Evolutionary conservation across 495 filamentous ascomycete species (phyloP).

Genomic region (Penicillium fimorum): DNA sequence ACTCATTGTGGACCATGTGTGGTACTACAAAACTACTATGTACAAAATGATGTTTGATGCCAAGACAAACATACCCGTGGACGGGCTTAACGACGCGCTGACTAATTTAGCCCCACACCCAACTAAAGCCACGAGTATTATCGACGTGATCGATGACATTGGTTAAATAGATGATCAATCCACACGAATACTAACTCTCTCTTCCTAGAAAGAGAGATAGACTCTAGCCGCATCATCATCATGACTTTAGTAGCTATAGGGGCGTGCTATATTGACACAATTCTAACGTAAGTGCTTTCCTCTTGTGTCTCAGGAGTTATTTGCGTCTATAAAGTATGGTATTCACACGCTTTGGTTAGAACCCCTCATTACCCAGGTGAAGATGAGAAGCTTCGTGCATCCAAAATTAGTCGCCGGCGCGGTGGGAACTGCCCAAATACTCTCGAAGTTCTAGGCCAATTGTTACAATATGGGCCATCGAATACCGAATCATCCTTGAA

Average conservation of each 20-base stretch:
- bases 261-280: constrained; percentile 67
- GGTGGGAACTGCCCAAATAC: constrained; percentile 73
- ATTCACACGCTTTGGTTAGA: constrained; percentile 34
- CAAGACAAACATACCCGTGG: not conserved
- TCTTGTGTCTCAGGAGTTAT: constrained; percentile 8
- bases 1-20: not conserved
- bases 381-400: constrained; percentile 70
- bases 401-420: constrained; percentile 54
- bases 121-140: too few relatives aligned
- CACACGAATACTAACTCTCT: not conserved
- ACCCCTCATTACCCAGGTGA: constrained; percentile 64
- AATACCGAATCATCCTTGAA: constrained; percentile 25
- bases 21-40: not conserved
- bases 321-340: not conserved
- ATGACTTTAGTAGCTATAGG: constrained; percentile 59
- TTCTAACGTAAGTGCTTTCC: constrained; percentile 55
- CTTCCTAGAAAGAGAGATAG: not conserved
- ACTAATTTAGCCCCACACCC: not conserved
- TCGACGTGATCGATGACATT: not conserved
- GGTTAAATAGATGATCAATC: not conserved
- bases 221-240: not conserved
- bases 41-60: not conserved
- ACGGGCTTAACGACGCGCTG: not conserved
- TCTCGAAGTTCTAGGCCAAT: constrained; percentile 65
- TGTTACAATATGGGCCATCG: constrained; percentile 32